phyloP scores from a whole-genome alignment of 1,139 yeast genomes.

The Suhomyces panamericanus region DNA sequence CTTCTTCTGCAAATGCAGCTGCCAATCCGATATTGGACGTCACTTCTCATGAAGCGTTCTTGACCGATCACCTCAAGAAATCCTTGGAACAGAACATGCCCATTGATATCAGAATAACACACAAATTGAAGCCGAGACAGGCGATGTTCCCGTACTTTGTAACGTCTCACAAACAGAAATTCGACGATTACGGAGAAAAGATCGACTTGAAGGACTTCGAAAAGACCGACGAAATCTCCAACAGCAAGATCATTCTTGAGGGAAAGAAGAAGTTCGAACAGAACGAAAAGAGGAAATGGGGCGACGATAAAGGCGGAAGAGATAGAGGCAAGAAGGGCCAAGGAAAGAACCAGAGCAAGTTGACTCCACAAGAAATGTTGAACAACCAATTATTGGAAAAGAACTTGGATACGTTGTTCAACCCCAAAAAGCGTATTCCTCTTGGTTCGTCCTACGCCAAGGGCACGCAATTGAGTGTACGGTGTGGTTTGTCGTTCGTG shows the following conservation, averaged over 20 bases:
- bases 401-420: constrained; percentile 57
- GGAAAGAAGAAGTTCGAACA: constrained; percentile 31
- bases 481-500: constrained; percentile 74
- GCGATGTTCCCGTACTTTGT: constrained; percentile 75
- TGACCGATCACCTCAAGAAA: constrained; percentile 41
- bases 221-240: constrained; percentile 53
- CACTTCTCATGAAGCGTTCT: constrained; percentile 44
- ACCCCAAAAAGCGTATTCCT: constrained; percentile 53
- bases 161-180: constrained; percentile 52
- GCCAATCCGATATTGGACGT: constrained; percentile 27
- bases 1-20: background rate
- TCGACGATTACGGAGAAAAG: constrained; percentile 85
- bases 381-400: constrained; percentile 45
- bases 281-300: constrained; percentile 38
- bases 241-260: constrained; percentile 35
- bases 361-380: constrained; percentile 48
- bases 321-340: constrained; percentile 16
- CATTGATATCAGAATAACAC: constrained; percentile 66
- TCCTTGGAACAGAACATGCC: constrained; percentile 42
- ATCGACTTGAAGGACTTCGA: constrained; percentile 66
- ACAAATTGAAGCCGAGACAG: constrained; percentile 57
- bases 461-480: constrained; percentile 41
- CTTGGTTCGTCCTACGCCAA: constrained; percentile 22
- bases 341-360: constrained; percentile 39
- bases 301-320: constrained; percentile 20